Evolutionary conservation across 768 basidiomycete genomes (phyloP), one percentile per base, ranked within the genome.

Genomic region (Auricularia auricula-judae): DNA sequence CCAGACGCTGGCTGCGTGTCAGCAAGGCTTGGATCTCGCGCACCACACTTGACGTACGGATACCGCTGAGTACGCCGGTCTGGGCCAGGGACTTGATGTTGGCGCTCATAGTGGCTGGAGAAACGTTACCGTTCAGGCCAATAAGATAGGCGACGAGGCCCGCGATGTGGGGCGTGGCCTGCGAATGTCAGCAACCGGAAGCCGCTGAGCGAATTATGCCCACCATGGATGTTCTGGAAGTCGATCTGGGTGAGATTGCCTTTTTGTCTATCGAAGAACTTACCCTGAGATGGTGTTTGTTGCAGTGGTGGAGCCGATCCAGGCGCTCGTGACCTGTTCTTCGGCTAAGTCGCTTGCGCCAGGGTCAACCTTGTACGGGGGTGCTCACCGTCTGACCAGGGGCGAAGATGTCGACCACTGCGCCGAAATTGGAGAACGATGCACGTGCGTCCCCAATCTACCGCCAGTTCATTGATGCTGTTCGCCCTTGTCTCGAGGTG

Each of bases 381-480:
- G 70, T 71, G 58, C 71, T 73, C 43, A 79, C 67, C 62, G 71
- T 67, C 10, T 64, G 61, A 21, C 79, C 79, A 36, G 79, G 78
- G 8, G 78, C 79, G 64, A 77, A 78, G 67, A 80, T 64, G 65
- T 79, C 75, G 65, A 80, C 75, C 54, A 73, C 67, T n/a, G 70
- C n/a, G n/a, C 79, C 79, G 61, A 69, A 78, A 71, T 80, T 79
- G 61, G 78, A 79, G 74, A 74, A 78, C 4, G 65, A 71, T 34
- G 75, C 72, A 5, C 74, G 70, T 3, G 68, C 67, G 61, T 78
- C 78, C 7, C 67, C 65, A 67, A 80, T 78, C 54, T 51, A 29
- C 29, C 29, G 29, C 29, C 29, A 29, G 29, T 29, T 29, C 29
- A 29, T 29, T 29, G 29, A 29, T 29, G 29, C 29, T 29, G 29